Evolutionary conservation across 345 rosid genomes (phyloP).

Genomic region (Erucastrum elatum): DNA sequence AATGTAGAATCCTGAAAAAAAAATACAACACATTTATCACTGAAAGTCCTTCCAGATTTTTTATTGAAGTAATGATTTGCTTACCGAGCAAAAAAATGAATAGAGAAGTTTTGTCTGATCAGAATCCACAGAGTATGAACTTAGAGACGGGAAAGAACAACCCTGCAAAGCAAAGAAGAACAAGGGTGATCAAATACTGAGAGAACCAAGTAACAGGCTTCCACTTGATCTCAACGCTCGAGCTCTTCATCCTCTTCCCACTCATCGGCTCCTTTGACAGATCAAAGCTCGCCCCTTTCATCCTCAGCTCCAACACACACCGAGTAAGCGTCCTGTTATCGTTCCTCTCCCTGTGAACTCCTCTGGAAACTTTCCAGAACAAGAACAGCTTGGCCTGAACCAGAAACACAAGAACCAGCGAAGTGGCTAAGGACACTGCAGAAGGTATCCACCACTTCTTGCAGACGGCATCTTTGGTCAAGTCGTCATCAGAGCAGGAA

Average conservation of each 20-base stretch:
- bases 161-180: constrained; percentile 70
- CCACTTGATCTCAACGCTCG: constrained; percentile 96
- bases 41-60: background rate
- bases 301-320: constrained; percentile 82
- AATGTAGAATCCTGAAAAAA: constrained; percentile 24
- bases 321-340: constrained; percentile 68
- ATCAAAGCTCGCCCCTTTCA: constrained; percentile 94
- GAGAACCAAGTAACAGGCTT: constrained; percentile 82
- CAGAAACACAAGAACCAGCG: constrained; percentile 63
- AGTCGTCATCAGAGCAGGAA: constrained; percentile 37
- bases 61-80: no score
- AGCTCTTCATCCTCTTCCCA: constrained; percentile 88
- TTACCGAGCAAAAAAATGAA: constrained; percentile 14
- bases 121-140: constrained; percentile 66
- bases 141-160: constrained; percentile 63
- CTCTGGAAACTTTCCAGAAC: constrained; percentile 72
- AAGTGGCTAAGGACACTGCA: constrained; percentile 53
- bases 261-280: constrained; percentile 76
- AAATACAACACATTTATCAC: background rate
- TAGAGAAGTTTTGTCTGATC: background rate
- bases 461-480: constrained; percentile 37
- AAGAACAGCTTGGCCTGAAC: constrained; percentile 71
- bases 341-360: constrained; percentile 68
- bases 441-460: constrained; percentile 89
- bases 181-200: constrained; percentile 57